Base-by-base conservation (phyloP, 2,329 filamentous ascomycete species). In the Annulohypoxylon truncatum region DNA sequence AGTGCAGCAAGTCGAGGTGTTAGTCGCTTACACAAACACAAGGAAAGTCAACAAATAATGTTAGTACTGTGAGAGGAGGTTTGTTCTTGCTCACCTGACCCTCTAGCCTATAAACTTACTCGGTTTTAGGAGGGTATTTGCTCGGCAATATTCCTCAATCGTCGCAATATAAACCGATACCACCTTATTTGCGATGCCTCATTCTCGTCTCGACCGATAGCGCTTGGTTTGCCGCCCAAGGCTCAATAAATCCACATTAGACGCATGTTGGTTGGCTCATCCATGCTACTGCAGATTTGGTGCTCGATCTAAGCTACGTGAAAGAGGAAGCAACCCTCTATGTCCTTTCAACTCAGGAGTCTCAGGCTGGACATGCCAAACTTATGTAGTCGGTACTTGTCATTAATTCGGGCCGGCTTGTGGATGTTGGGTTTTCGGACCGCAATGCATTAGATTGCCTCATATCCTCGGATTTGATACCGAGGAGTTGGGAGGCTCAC, bases 141-240 rank as follows among this genome's bases (percentile, higher is more conserved):
- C 51, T 57, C 20, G 53, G 46, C 57, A 53, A 52, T 53, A 48
- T 44, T 44, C 33, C 31, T 46, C 44, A 44, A 47, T 18, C 20
- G 35, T 38, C 38, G 33, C 47, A 58, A 58, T 50, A 58, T 61
- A 58, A 40, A 62, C 18, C 40, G 22, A 66, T 63, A 22, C 55
- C 29, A 61, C 40, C 22, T 46, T 35, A 31, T 47, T 51, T 61
- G 7, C 35, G 44, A 35, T 13, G 18, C 20, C 4, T 35, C 38
- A 10, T 60, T 53, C 38, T 29, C 15, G 18, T 54, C 24, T 29
- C 35, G n/a, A 22, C 18, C 24, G 24, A 29, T 44, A 28, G 7
- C 44, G 26, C 33, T 29, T 29, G 13, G 38, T 24, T 31, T 53
- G 29, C 38, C 46, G 18, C 40, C 26, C 8, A 35, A 46, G 2